A percentile compares a stretch with the other conserved stretches of the same genome.
These are phyloP conservation scores for Fraxinus anomala DNA, from an alignment of 257 asterid species.

Conservation along the genomic window DNA sequence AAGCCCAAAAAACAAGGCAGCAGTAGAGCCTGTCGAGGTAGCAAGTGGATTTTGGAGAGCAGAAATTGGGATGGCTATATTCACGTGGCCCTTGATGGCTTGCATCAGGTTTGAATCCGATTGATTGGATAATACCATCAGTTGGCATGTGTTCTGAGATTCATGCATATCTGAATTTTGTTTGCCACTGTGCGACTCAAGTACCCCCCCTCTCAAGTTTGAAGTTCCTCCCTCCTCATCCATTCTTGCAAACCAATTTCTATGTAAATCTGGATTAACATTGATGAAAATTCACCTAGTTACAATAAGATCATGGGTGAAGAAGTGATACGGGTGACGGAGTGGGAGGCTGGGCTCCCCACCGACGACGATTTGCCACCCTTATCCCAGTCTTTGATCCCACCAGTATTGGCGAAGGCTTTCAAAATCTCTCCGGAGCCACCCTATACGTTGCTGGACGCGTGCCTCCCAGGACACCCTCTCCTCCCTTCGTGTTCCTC, in stretches of 20 bases:
- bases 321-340: slow-evolving; percentile 50
- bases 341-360: slow-evolving; percentile 85
- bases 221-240: background rate
- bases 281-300: background rate
- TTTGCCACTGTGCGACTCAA: too few relatives aligned
- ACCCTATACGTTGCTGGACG: slow-evolving; percentile 56
- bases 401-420: slow-evolving; percentile 75
- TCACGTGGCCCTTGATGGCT: background rate
- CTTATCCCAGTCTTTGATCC: slow-evolving; percentile 65
- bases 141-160: too few relatives aligned
- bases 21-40: too few relatives aligned
- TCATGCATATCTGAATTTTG: too few relatives aligned
- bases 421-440: slow-evolving; percentile 74
- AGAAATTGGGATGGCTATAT: background rate
- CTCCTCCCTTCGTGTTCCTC: slow-evolving; percentile 35
- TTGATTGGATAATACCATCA: background rate
- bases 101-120: background rate
- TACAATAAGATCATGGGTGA: slow-evolving; percentile 46
- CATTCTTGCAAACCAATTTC: background rate
- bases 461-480: slow-evolving; percentile 72
- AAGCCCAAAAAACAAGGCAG: background rate
- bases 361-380: slow-evolving; percentile 67
- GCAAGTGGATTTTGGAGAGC: background rate
- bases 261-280: background rate
- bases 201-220: too few relatives aligned